Evolutionary conservation across 495 filamentous ascomycete species (phyloP), one percentile per base, ranked within the genome.

Genomic region (Rusavskia elegans): DNA sequence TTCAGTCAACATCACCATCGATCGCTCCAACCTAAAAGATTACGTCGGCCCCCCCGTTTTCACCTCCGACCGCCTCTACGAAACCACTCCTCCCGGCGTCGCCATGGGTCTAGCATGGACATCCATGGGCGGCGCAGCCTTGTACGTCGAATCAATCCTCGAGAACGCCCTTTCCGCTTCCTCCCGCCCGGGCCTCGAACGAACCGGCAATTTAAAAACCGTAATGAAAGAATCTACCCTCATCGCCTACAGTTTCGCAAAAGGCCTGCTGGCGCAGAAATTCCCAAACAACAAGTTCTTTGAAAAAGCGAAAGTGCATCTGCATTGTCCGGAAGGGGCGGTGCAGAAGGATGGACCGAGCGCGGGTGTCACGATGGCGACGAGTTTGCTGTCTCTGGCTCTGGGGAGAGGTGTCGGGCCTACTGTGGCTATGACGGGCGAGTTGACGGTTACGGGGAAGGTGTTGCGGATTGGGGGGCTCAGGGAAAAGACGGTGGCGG

Each of bases 101-200:
- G 88, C 88, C 37, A 99, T 99, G 93, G 93, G 93, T 56, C 80
- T 99, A 51, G 93, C 93, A 46, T 96, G 89, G 90, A 97, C 93
- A n/a, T 83, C 82, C 62, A 85, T 99, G 80, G 93, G 93, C 60
- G 93, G 93, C 59, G 85, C 92, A 5, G 93, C 90, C 19, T 77
- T 99, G 55, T 99, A 99, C 65, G 85, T 97, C 53, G 93, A 99
- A 69, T 93, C 88, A 11, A 96, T 99, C 59, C 71, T 99, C 53
- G 89, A 97, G 61, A 83, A 78, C 52, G 75, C 83, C 8, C 76
- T 97, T 55, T 79, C 71, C 10, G 68, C 79, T 45, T 69, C 73
- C 46, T 89, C 85, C 29, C 78, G 80, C 13, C 83, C 92, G 2
- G 80, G 84, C 17, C 68, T 99, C 52, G 83, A 92, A 57, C 84